Percentiles rank a stretch among this genome's conserved stretches.
phyloP scores from a whole-genome alignment of 495 filamentous ascomycete species.

The Diplogelasinospora grovesii region DNA sequence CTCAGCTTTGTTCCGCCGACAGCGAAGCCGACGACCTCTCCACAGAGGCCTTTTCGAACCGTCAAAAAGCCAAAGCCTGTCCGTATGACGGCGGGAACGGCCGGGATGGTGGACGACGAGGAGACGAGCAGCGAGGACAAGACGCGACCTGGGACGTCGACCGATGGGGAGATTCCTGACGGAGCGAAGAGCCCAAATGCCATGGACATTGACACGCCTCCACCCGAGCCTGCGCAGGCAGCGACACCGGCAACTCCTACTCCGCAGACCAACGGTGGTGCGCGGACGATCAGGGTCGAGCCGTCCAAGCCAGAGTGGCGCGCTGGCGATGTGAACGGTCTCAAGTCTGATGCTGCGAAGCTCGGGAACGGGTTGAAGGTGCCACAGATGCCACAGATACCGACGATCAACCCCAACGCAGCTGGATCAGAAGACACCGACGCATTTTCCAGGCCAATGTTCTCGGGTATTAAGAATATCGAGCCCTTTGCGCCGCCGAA shows the following conservation, averaged over 20 bases:
- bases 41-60: conserved; percentile 26
- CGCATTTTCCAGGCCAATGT: conserved; percentile 42
- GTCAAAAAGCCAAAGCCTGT: conserved; percentile 36
- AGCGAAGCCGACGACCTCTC: conserved; percentile 27
- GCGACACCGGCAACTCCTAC: conserved; percentile 13
- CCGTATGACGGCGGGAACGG: conserved; percentile 36
- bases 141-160: conserved; percentile 15
- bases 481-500: conserved; percentile 51
- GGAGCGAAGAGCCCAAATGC: conserved; percentile 35
- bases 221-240: conserved; percentile 12
- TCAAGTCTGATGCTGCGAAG: conserved; percentile 11
- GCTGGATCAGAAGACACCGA: conserved; percentile 39
- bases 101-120: conserved; percentile 42
- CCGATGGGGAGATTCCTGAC: conserved; percentile 9
- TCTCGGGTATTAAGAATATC: conserved; percentile 59
- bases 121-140: conserved; percentile 29
- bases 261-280: conserved; percentile 18
- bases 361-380: conserved; percentile 6
- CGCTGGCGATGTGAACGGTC: conserved; percentile 31
- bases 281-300: conserved; percentile 41
- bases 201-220: conserved; percentile 52
- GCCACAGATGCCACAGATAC: conserved; percentile 8
- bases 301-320: conserved; percentile 46
- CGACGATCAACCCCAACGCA: conserved; percentile 6
- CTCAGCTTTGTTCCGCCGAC: conserved; percentile 46